A percentile compares a stretch with the other conserved stretches of the same genome.
Evolutionary conservation across 1,139 yeast species (phyloP).

Genomic region (Saccharomyces hybrid): DNA sequence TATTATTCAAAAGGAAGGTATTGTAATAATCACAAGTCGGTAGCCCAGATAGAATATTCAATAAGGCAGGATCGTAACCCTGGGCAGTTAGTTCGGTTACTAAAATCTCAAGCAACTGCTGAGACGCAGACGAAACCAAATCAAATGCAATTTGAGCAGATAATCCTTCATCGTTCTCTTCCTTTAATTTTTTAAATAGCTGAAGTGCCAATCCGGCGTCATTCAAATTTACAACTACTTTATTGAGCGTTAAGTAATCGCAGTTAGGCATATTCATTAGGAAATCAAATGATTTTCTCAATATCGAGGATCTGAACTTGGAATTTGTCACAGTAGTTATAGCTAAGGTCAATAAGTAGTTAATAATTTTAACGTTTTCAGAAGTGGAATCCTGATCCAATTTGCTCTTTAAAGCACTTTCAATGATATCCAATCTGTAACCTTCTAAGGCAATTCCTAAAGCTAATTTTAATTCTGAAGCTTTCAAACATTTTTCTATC

Average conservation of each 20-base stretch:
- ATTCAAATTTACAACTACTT: constrained; percentile 82
- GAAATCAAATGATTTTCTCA: constrained; percentile 54
- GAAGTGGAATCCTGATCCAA: constrained; percentile 40
- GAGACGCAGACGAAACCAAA: constrained; percentile 87
- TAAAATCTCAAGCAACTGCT: constrained; percentile 69
- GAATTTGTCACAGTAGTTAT: constrained; percentile 59
- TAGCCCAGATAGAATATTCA: constrained; percentile 76
- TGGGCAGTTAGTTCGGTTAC: constrained; percentile 38
- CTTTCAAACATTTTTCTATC: constrained; percentile 68
- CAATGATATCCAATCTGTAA: constrained; percentile 74
- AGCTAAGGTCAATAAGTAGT: constrained; percentile 72
- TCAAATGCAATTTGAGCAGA: constrained; percentile 96
- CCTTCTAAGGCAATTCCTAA: constrained; percentile 89
- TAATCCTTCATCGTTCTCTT: constrained; percentile 36
- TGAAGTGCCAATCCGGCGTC: constrained; percentile 62
- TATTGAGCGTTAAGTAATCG: constrained; percentile 75
- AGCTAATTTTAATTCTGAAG: constrained; percentile 71
- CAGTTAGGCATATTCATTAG: constrained; percentile 52
- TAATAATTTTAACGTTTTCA: constrained; percentile 48
- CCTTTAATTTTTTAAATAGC: constrained; percentile 50
- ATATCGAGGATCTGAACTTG: constrained; percentile 54
- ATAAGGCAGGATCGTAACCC: constrained; percentile 43
- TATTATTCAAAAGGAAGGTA: constrained; percentile 78
- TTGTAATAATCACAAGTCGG: constrained; percentile 92
- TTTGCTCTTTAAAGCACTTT: constrained; percentile 47